These are phyloP conservation scores for Staphylotrichum tortipilum DNA, from an alignment of 495 filamentous ascomycete genomes.

Conservation along the genomic window DNA sequence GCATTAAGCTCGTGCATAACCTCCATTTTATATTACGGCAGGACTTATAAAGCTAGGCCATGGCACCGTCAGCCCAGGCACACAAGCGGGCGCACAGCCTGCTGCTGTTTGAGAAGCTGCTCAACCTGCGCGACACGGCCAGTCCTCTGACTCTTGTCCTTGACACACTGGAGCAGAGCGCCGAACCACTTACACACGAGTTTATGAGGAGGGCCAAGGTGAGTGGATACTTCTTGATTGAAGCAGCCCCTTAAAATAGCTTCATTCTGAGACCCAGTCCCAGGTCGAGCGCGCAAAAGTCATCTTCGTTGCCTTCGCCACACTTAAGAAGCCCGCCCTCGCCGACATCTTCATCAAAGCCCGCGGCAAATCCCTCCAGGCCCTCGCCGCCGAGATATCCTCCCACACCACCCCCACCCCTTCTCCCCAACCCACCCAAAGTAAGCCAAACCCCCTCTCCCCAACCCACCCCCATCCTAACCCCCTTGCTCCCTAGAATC, in stretches of 20 bases:
- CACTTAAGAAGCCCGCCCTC: slow-evolving; percentile 45
- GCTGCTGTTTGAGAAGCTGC: slow-evolving; percentile 74
- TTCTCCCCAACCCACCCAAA: slow-evolving; percentile 9
- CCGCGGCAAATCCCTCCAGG: slow-evolving; percentile 45
- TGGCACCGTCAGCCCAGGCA: slow-evolving; percentile 46
- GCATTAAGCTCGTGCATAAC: no score
- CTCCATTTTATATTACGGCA: no score
- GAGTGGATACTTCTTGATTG: no score
- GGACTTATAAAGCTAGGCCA: slow-evolving; percentile 11
- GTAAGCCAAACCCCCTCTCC: slow-evolving; percentile 31
- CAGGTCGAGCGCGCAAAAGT: slow-evolving; percentile 47
- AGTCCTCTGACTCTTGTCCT: slow-evolving; percentile 81
- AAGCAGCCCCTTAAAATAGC: no score
- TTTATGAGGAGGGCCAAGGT: slow-evolving; percentile 67
- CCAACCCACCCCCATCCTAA: not conserved
- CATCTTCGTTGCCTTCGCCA: slow-evolving; percentile 72
- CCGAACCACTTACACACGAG: slow-evolving; percentile 59
- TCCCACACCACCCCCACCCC: slow-evolving; percentile 34
- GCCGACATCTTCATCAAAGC: slow-evolving; percentile 58
- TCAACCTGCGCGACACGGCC: slow-evolving; percentile 66
- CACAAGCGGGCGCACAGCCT: slow-evolving; percentile 80
- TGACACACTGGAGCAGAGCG: slow-evolving; percentile 78
- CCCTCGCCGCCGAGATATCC: slow-evolving; percentile 49
- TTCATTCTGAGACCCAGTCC: not conserved
- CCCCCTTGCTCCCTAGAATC: no score